Evolutionary conservation across 768 basidiomycete genomes (phyloP), one percentile per base, ranked within the genome.

Genomic region (Roridomyces roridus): DNA sequence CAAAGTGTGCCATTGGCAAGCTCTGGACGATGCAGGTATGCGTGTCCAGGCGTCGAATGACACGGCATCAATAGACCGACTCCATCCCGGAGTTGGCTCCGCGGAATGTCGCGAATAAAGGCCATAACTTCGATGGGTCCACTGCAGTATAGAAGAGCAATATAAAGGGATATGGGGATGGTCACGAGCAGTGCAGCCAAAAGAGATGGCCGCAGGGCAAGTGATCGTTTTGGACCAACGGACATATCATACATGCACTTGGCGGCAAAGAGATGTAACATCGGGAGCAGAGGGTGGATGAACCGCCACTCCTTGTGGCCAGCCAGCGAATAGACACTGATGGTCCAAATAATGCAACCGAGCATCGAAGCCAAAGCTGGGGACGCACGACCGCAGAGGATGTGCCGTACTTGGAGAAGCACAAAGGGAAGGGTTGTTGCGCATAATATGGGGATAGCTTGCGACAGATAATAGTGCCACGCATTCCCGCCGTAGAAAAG

Each of bases 271-370:
- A 95, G 62, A 63, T 97, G 88, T 36, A 96, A 74, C 26, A 94
- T 72, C 1, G 97, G 96, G 4, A 98, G 78, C 18, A 98, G 70
- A 0, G 96, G 95, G 62, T 98, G 96, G 7, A 98, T 76, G 75
- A 99, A 98, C 8, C 97, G 82, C 94, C 95, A 98, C 78, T 99
- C 97, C 66, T 98, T 98, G 76, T 99, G 97, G 1, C 90, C 88
- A 2, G 91, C 80, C 4, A 90, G 58, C 8, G 96, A 98, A 69
- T 92, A 94, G 6, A 89, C 68, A 3, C 67, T 65, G 26, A 88
- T 69, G 0, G 89, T 86, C 88, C 91, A 93, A 18, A 74, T 59
- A 2, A 89, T 62, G 23, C 79, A 72, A 3, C 72, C 74, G 0
- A 85, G 70, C 67, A 94, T 78, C 18, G 73, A 76, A 39, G 64